A percentile compares a stretch with the other conserved stretches of the same genome.
Evolutionary conservation across 176 grass and related monocot genomes (phyloP).

Genomic region (Lolium multiflorum): DNA sequence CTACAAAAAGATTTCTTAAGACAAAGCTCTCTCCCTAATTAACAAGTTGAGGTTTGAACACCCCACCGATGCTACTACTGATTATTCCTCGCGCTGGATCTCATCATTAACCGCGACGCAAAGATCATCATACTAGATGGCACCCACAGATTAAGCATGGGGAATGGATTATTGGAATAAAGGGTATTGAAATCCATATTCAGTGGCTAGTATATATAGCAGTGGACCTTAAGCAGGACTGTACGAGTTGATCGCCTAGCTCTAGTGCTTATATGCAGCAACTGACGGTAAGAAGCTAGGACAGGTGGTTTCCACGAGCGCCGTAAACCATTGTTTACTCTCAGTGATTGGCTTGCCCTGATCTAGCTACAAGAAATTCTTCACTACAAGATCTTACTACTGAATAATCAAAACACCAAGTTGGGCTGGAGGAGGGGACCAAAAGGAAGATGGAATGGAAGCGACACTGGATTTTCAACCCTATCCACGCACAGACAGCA

Average conservation of each 20-base stretch:
- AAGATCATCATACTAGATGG: conserved; percentile 25
- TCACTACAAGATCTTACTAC: not conserved
- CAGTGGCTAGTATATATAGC: conserved; percentile 1
- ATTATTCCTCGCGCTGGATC: not conserved
- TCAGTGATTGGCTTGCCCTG: conserved; percentile 19
- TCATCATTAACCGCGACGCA: conserved; percentile 32
- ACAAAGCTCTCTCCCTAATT: not conserved
- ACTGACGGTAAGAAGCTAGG: conserved; percentile 27
- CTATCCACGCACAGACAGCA: conserved; percentile 1
- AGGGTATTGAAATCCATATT: conserved; percentile 45
- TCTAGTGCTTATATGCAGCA: conserved; percentile 37
- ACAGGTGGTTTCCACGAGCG: conserved; percentile 41
- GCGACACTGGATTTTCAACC: not conserved
- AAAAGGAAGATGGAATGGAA: conserved; percentile 4
- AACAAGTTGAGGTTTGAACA: conserved; percentile 21
- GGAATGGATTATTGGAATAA: conserved; percentile 24
- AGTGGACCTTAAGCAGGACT: conserved; percentile 24
- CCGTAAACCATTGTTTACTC: conserved; percentile 16
- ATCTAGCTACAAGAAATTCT: conserved; percentile 6
- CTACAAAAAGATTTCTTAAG: conserved; percentile 33
- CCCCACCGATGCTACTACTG: not conserved
- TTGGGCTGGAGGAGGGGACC: conserved; percentile 9
- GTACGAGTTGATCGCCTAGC: conserved; percentile 34
- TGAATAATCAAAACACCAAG: not conserved
- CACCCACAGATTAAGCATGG: conserved; percentile 8